Conservation (phyloP, 805 yeast species). For the Yarrowia yakushimensis region DNA sequence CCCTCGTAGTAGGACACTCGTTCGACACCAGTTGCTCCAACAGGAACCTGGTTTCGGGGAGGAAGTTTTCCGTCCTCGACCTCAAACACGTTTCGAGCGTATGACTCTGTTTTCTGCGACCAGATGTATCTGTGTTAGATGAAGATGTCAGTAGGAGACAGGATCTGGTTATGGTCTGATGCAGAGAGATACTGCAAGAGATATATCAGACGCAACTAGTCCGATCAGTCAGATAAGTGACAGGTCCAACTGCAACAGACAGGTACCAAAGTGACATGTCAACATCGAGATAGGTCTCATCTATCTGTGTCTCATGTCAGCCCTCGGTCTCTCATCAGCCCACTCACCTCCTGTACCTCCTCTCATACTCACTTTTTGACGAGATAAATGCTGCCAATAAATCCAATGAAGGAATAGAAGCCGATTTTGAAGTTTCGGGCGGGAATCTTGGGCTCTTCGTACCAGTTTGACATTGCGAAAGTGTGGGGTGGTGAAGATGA, state of each 20-base stretch:
- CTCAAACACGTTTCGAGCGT: constrained; percentile 24
- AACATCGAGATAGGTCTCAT: too few relatives aligned
- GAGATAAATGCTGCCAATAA: constrained; percentile 21
- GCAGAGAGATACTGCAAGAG: too few relatives aligned
- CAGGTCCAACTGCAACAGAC: too few relatives aligned
- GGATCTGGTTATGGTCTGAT: too few relatives aligned
- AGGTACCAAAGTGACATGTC: too few relatives aligned
- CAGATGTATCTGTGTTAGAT: constrained; percentile 23
- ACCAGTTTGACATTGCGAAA: constrained; percentile 15
- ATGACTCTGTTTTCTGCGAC: constrained; percentile 8
- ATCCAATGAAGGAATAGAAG: constrained; percentile 7
- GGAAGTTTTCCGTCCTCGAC: constrained; percentile 28
- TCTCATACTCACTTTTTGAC: constrained; percentile 20
- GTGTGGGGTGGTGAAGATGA: neutral
- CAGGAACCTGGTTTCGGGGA: constrained; percentile 32
- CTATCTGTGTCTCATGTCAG: neutral
- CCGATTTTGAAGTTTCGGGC: constrained; percentile 25
- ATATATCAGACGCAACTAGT: too few relatives aligned
- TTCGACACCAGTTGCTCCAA: constrained; percentile 26
- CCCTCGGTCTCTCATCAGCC: too few relatives aligned
- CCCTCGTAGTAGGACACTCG: constrained; percentile 40
- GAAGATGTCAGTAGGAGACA: too few relatives aligned
- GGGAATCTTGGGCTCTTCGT: constrained; percentile 25
- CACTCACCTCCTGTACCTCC: neutral
- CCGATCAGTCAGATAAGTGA: too few relatives aligned